A percentile compares a stretch with the other conserved stretches of the same genome.
phyloP scores from a whole-genome alignment of 2,329 filamentous ascomycete species.

The Magnaporthiopsis poae region DNA sequence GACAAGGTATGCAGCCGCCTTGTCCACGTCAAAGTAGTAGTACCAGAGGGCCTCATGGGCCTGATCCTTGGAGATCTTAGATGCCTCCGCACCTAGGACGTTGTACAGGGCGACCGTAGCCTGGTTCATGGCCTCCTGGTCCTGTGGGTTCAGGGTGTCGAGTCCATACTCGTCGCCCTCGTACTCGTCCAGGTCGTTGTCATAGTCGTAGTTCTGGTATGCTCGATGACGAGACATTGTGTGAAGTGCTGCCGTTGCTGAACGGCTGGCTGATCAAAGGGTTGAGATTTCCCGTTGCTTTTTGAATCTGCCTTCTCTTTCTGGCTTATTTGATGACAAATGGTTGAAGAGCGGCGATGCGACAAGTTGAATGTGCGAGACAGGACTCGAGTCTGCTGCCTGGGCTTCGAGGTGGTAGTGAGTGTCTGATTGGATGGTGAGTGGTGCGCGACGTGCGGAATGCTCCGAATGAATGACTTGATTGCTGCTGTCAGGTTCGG shows the following conservation, averaged over 20 bases:
- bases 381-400: not conserved
- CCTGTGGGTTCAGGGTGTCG: conserved; percentile 37
- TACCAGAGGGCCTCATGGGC: conserved; percentile 89
- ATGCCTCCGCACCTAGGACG: conserved; percentile 50
- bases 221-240: conserved; percentile 36
- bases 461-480: too few species aligned
- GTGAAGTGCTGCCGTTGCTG: not conserved
- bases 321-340: not conserved
- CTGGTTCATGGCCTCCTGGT: conserved; percentile 44
- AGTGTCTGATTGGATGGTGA: not conserved
- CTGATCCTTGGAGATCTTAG: conserved; percentile 50
- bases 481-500: too few species aligned
- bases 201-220: conserved; percentile 39
- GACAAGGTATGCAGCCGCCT: conserved; percentile 70
- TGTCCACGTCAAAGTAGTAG: conserved; percentile 88
- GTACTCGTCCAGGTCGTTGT: conserved; percentile 42
- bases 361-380: not conserved
- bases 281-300: not conserved
- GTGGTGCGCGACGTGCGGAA: not conserved
- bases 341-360: not conserved
- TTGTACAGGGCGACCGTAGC: conserved; percentile 58
- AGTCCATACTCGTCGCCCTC: conserved; percentile 36
- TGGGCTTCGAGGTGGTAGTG: not conserved
- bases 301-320: not conserved
- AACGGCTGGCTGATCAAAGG: not conserved